Base-by-base conservation (phyloP, 1,284 basidiomycete genomes). In the Cryptococcus jaspeensis region DNA sequence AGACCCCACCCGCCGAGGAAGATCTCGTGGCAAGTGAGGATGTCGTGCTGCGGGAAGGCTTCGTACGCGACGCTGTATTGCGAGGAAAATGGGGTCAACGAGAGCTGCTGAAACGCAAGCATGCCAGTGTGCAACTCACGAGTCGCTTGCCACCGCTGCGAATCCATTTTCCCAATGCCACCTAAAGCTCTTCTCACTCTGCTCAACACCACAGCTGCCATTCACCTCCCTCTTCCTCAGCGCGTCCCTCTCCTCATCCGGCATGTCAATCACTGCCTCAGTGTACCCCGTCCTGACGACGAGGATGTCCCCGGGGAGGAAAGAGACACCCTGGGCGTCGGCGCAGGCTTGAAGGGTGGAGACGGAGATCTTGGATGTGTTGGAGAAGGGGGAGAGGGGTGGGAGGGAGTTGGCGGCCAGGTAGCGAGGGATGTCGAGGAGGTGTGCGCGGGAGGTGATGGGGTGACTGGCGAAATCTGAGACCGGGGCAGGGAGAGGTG, bases 121-220 rank as follows among this genome's bases (percentile, higher is more conserved):
- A n/a, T n/a, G n/a, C n/a, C n/a, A n/a, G n/a, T n/a, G n/a, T n/a
- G n/a, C n/a, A n/a, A n/a, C 73, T 49, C 57, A 71, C 62, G 67
- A 66, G 58, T 80, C 79, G 2, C 69, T 69, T 0, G 69, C 78
- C 5, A 80, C 76, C 2, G 79, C 79, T 3, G 79, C 73, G 47
- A 80, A 74, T 41, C 78, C 77, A 28, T 78, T 68, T 44, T 80
- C 74, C 79, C 79, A 80, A 56, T 79, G 69, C 69, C 75, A 80
- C 42, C 55, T 61, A 49, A 71, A 64, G 46, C 75, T 62, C 9
- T 73, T 70, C 39, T 76, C 72, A 35, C 52, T 53, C 13, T 63
- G 61, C 22, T 62, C 57, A 3, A 76, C 69, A 35, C 75, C 74
- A 36, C 61, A 61, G 42, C 62, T 55, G 16, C 37, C 59, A 36